Evolutionary conservation across 768 basidiomycete species (phyloP).

Genomic region (Pleurotus citrinopileatus): DNA sequence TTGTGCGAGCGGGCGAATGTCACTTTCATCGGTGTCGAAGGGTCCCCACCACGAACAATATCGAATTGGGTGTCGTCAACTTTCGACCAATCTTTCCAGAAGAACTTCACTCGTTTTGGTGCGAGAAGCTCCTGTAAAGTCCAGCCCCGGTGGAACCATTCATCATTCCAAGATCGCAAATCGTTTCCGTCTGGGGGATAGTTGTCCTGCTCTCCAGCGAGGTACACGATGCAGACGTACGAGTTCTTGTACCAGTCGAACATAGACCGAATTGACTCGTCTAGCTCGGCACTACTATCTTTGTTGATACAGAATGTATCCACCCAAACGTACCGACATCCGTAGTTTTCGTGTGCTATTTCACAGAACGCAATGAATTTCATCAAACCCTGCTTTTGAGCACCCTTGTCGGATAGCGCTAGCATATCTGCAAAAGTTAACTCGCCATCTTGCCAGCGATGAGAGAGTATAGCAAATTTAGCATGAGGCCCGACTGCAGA

Average conservation of each 20-base stretch:
- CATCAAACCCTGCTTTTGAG: background rate
- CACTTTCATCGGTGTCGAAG: background rate
- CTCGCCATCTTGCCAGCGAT: background rate
- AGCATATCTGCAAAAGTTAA: background rate
- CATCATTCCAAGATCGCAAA: background rate
- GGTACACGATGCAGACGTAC: slow-evolving; percentile 2
- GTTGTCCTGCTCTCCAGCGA: background rate
- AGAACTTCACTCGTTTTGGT: slow-evolving; percentile 1
- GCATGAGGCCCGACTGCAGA: background rate
- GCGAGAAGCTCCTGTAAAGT: slow-evolving; percentile 2
- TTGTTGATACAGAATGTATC: slow-evolving; percentile 4
- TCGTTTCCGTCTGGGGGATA: background rate
- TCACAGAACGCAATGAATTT: background rate
- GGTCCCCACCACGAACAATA: background rate
- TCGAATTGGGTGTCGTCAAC: background rate
- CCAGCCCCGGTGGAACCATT: slow-evolving; percentile 2
- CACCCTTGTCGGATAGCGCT: background rate
- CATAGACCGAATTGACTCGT: slow-evolving; percentile 4
- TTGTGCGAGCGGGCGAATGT: background rate
- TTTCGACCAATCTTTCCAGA: background rate
- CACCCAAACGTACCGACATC: background rate
- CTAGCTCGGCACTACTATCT: background rate
- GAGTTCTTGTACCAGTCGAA: slow-evolving; percentile 1
- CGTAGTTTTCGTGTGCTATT: background rate
- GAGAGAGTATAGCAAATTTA: background rate